These are phyloP conservation scores for Boletus sp. DNA, from an alignment of 768 basidiomycete species.

Conservation along the genomic window DNA sequence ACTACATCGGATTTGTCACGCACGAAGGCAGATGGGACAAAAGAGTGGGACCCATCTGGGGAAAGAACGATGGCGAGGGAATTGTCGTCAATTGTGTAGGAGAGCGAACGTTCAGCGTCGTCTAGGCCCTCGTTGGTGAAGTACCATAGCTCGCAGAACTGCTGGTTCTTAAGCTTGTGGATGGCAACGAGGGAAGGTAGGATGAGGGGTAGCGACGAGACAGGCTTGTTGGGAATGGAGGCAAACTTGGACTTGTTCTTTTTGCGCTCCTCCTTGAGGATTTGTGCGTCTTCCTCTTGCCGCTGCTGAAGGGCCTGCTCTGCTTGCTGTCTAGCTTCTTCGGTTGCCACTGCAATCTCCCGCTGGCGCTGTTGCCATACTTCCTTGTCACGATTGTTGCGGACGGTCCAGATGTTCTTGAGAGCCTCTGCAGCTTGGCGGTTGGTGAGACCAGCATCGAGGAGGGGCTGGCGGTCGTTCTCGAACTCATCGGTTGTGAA, in stretches of 20 bases:
- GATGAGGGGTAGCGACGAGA: neutral
- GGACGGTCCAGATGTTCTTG: too few species aligned
- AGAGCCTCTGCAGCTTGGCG: too few species aligned
- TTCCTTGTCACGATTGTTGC: too few species aligned
- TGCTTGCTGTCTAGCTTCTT: neutral
- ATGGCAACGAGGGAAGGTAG: neutral
- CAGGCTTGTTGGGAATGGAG: neutral
- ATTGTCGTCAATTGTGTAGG: neutral
- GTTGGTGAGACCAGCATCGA: too few species aligned
- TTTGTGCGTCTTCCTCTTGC: neutral
- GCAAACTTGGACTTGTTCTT: neutral
- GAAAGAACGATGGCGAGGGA: neutral
- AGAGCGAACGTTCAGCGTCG: neutral
- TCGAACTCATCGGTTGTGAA: too few species aligned
- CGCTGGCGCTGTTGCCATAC: too few species aligned
- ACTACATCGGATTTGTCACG: neutral
- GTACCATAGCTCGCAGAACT: slow-evolving; percentile 1
- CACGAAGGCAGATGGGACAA: neutral
- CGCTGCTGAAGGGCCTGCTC: neutral
- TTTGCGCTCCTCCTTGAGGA: neutral
- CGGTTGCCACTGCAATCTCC: too few species aligned
- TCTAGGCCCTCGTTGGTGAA: neutral
- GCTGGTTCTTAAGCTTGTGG: neutral
- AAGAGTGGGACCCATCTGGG: neutral
- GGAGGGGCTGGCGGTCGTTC: too few species aligned